Percentiles rank a stretch among this genome's conserved stretches.
These are phyloP conservation scores for Platanus orientalis DNA, from an alignment of 164 flowering plant genomes.

Conservation along the genomic window DNA sequence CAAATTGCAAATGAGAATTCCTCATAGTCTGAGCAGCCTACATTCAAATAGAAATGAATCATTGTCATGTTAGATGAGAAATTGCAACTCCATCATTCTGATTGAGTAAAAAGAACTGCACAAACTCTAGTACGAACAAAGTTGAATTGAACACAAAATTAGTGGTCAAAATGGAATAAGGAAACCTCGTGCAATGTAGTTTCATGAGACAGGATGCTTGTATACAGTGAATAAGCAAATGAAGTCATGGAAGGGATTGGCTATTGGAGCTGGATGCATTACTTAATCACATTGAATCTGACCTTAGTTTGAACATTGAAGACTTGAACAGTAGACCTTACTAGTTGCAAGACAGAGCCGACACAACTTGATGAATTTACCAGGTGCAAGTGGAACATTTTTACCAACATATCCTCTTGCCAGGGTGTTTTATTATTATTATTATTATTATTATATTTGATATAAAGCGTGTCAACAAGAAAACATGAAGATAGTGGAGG, in stretches of 20 bases:
- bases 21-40: neutral
- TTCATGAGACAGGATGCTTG: neutral
- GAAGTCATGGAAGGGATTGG: neutral
- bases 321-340: neutral
- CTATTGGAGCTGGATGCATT: neutral
- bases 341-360: neutral
- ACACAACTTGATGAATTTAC: too few relatives aligned
- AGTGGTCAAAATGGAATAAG: neutral
- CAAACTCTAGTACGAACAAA: neutral
- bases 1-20: neutral
- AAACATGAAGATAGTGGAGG: too few relatives aligned
- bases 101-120: too few relatives aligned
- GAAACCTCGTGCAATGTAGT: neutral
- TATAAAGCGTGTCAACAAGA: too few relatives aligned
- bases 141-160: neutral
- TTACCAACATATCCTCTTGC: too few relatives aligned
- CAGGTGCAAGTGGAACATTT: too few relatives aligned
- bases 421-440: too few relatives aligned
- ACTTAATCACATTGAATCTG: neutral
- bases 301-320: neutral
- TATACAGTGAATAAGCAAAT: neutral
- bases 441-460: too few relatives aligned
- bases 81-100: neutral
- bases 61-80: neutral
- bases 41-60: neutral